A percentile compares a stretch with the other conserved stretches of the same genome.
These are phyloP conservation scores for Fusarium sp. DNA, from an alignment of 2,329 filamentous ascomycete species.

Conservation along the genomic window DNA sequence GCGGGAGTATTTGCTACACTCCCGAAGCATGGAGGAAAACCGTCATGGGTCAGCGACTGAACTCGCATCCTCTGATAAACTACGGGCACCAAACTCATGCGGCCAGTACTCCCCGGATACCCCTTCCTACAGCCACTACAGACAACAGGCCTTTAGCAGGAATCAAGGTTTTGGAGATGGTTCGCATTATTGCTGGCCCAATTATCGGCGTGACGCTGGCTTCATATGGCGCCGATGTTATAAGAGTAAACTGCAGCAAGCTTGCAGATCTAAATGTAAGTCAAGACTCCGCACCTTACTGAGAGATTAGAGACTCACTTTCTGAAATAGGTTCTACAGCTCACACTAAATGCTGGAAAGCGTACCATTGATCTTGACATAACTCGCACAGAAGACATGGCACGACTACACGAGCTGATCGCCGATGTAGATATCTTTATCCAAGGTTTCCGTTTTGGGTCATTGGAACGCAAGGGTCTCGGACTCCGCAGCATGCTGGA, in stretches of 20 bases:
- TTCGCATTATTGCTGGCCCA: conserved; percentile 1
- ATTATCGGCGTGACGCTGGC: background rate
- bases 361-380: background rate
- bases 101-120: background rate
- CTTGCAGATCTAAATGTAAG: conserved; percentile 1
- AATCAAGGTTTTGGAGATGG: background rate
- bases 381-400: background rate
- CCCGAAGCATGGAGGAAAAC: background rate
- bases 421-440: background rate
- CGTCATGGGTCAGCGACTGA: background rate
- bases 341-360: background rate
- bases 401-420: background rate
- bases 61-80: background rate
- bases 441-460: background rate
- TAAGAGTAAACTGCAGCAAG: conserved; percentile 3
- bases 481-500: background rate
- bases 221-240: background rate
- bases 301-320: background rate
- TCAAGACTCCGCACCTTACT: fast-evolving
- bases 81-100: conserved; percentile 5
- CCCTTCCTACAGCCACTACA: background rate
- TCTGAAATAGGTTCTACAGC: background rate
- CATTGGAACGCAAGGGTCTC: background rate
- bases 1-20: background rate
- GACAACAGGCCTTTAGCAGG: conserved; percentile 1